Base-by-base conservation (phyloP, 495 filamentous ascomycete species). In the Aspergillus funiculosus region DNA sequence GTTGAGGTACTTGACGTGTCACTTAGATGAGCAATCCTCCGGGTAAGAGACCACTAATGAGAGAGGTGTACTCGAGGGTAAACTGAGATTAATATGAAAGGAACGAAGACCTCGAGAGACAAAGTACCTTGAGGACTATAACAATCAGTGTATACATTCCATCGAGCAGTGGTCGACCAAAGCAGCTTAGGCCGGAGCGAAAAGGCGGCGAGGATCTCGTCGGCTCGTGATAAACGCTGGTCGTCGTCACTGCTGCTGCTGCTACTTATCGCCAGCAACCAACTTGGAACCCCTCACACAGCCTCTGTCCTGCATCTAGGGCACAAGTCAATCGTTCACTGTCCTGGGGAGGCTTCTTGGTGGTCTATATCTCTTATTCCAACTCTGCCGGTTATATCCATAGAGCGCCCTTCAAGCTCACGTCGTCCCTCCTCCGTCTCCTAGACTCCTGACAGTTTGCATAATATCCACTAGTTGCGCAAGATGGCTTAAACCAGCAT, bases 401-500 rank as follows among this genome's bases (percentile, higher is more conserved):
- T 32, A 17, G 15, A 35, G 5, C 25, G 19, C 34, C 18, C 22
- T 20, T 18, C 11, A 26, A 28, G 18, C 39, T 3, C 19, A 24
- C 35, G 5, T 38, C 25, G 8, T 24, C 27, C 13, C 21, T 21
- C 13, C 14, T 37, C 34, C 22, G 39, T 32, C 47, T 31, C 27
- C 38, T 25, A 2, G 29, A 24, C 39, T 45, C 46, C 49, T 47
- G 43, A 44, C 46, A 43, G 32, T 14, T 43, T 29, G 43, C 47
- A 26, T 50, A 47, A 48, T 30, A 27, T 29, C 17, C 39, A 43
- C 39, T 35, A 40, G 50, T 39, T 62, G 47, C 45, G 49, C 56
- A 60, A 40, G 25, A 69, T 69, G 66, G 58, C 63, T 59, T 69
- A 55, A 69, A 49, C 53, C 53, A 61, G 46, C 49, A 60, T 58